Evolutionary conservation across 805 yeast species (phyloP).

Genomic region (Candida qinlingensis): DNA sequence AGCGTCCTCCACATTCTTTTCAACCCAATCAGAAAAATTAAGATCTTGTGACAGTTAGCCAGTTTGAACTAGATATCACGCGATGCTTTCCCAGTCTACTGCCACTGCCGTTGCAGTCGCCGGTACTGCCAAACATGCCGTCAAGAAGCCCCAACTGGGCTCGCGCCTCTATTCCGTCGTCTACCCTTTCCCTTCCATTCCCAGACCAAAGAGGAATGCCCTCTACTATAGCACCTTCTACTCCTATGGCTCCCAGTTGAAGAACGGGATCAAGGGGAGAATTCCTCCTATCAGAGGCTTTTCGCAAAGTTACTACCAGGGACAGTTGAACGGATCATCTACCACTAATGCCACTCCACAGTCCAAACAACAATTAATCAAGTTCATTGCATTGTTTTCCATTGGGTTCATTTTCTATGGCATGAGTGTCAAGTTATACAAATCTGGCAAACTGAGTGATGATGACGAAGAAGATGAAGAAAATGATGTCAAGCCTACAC

Average conservation of each 20-base stretch:
- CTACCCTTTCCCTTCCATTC: constrained; percentile 47
- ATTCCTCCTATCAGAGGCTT: constrained; percentile 25
- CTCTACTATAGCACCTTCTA: constrained; percentile 40
- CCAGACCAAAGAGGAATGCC: constrained; percentile 50
- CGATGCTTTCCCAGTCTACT: constrained; percentile 4
- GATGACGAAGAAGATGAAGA: constrained; percentile 21
- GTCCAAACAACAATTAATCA: constrained; percentile 21
- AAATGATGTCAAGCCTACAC: constrained; percentile 47
- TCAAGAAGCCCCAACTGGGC: constrained; percentile 9
- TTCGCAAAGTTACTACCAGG: constrained; percentile 18
- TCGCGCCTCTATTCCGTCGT: constrained; percentile 17
- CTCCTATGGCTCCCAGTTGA: constrained; percentile 30
- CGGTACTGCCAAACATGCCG: background rate
- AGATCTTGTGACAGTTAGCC: constrained; percentile 7
- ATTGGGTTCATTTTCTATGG: constrained; percentile 26
- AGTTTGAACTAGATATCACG: background rate
- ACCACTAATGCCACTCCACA: constrained; percentile 9
- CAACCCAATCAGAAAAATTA: background rate
- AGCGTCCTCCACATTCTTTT: background rate
- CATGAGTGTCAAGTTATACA: constrained; percentile 23
- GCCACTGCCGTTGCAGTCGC: background rate
- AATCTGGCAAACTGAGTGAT: constrained; percentile 18
- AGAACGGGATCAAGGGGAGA: constrained; percentile 25
- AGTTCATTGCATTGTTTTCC: constrained; percentile 25
- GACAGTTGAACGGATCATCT: constrained; percentile 20